Evolutionary conservation across 2,329 filamentous ascomycete genomes (phyloP), one percentile per base, ranked within the genome.

Genomic region (Trichoderma atroviride): DNA sequence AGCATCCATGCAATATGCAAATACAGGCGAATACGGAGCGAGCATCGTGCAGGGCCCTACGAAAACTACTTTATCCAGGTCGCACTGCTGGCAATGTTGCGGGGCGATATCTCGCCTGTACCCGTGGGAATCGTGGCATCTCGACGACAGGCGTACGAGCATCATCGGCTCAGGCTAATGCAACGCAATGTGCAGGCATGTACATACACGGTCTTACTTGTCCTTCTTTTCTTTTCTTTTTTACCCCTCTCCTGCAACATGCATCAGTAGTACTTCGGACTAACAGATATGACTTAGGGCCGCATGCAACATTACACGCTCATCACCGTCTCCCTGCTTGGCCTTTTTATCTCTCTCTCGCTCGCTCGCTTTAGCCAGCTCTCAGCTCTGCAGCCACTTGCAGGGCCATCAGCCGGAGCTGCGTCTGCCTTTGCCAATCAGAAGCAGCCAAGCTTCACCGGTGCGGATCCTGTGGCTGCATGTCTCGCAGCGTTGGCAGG

Each of bases 371-470:
- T 19, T 56, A 31, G 29, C 61, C 14, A 9, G 14, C 27, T 37
- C 19, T 52, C 53, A 67, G 55, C 64, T 59, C 50, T 6, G 31
- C 40, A 37, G 40, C 64, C 55, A 58, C 55, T 58, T 43, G 14
- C 64, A 37, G 22, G 35, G 22, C 35, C 27, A 37, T 22, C 35
- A 22, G 40, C 55, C 64, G 55, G 35, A 33, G 22, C 56, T n/a
- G 27, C 55, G 37, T 59, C 24, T 59, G 29, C 40, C 55, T 52
- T 67, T 19, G 29, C 64, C 64, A 67, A 67, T 67, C 22, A 22
- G 22, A 27, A 24, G 19, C 33, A 47, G 14, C 2, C 2, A n/a
- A 59, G 64, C 53, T 59, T 67, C 64, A 67, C 64, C 64, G 64
- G 55, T 67, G 64, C 55, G 64, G 64, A 57, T 43, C 24, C 33